Evolutionary conservation across 2,329 filamentous ascomycete genomes (phyloP).

Genomic region (Colletotrichum neosansevieriae): DNA sequence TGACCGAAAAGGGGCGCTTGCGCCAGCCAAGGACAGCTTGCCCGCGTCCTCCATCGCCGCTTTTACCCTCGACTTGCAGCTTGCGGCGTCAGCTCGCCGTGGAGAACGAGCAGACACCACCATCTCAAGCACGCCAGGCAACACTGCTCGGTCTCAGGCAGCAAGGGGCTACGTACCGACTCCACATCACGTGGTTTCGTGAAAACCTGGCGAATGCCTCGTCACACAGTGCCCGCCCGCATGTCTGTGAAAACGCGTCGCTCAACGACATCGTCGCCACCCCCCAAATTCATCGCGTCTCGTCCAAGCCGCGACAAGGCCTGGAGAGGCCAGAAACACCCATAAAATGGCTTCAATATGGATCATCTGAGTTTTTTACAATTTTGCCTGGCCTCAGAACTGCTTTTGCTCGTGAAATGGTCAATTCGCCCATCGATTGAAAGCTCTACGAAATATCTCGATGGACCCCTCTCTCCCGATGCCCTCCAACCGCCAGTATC

Average conservation of each 20-base stretch:
- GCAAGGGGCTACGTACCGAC: neutral
- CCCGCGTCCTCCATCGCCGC: conserved; percentile 19
- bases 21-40: conserved; percentile 15
- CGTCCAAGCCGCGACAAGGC: conserved; percentile 47
- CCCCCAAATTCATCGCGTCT: conserved; percentile 43
- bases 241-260: conserved; percentile 55
- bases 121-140: conserved; percentile 22
- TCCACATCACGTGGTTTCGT: conserved; percentile 58
- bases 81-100: conserved; percentile 7
- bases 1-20: conserved; percentile 9
- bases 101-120: neutral
- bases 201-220: conserved; percentile 53
- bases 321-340: conserved; percentile 32
- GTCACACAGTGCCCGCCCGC: conserved; percentile 44
- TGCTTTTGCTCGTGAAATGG: conserved; percentile 39
- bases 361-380: conserved; percentile 42
- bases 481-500: conserved; percentile 18
- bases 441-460: conserved; percentile 19
- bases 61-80: conserved; percentile 16
- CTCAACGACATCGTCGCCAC: conserved; percentile 47
- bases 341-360: conserved; percentile 17
- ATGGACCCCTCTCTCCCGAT: conserved; percentile 27
- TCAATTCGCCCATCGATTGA: conserved; percentile 12
- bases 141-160: conserved; percentile 26
- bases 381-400: conserved; percentile 17